These are phyloP conservation scores for Agrocybe chaxingu DNA, from an alignment of 768 basidiomycete genomes.

Conservation along the genomic window DNA sequence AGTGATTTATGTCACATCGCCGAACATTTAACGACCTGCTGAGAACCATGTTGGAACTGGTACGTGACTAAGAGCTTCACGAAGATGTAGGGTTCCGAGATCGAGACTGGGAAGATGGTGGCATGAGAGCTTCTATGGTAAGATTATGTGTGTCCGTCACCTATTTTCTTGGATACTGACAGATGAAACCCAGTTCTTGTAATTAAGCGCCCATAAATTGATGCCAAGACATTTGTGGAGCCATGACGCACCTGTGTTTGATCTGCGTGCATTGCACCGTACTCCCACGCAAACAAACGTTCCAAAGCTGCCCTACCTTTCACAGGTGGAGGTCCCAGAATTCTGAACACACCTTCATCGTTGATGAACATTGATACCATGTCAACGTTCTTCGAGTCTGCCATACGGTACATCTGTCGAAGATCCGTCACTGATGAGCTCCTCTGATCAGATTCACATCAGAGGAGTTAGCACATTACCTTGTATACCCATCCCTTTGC, in stretches of 20 bases:
- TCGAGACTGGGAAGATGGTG: conserved; percentile 2
- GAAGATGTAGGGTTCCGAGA: conserved; percentile 2
- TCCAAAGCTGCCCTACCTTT: conserved; percentile 11
- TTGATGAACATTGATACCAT: conserved; percentile 12
- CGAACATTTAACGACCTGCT: conserved; percentile 9
- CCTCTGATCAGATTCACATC: neutral
- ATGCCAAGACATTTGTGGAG: neutral
- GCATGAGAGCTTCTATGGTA: neutral
- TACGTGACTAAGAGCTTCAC: conserved; percentile 10
- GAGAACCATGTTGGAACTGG: conserved; percentile 10
- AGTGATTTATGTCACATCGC: conserved; percentile 13
- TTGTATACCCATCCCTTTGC: conserved; percentile 10
- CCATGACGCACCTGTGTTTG: conserved; percentile 6
- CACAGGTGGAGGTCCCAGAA: conserved; percentile 5
- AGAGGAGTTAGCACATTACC: neutral
- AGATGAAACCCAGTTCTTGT: neutral
- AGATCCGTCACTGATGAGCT: neutral
- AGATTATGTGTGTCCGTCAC: neutral
- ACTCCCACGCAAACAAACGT: conserved; percentile 15
- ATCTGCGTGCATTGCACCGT: conserved; percentile 13
- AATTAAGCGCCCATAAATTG: neutral
- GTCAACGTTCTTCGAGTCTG: conserved; percentile 13
- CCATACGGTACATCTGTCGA: conserved; percentile 14
- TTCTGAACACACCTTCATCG: conserved; percentile 12
- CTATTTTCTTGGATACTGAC: conserved; percentile 7